Base-by-base conservation (phyloP, 2,329 filamentous ascomycete species). In the Fusarium coicis region DNA sequence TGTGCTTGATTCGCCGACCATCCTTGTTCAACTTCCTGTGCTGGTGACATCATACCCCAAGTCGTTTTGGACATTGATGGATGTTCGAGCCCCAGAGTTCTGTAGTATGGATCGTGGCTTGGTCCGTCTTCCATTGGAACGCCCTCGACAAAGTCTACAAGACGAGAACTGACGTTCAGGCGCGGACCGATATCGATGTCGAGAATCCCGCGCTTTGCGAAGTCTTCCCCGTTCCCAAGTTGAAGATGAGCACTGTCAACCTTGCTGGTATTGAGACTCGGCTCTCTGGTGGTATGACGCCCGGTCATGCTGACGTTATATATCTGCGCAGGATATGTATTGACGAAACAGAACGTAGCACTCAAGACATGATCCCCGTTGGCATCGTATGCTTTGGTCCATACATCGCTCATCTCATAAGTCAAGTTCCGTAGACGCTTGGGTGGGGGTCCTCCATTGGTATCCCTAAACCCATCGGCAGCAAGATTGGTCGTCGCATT, bases 271-370 rank as follows among this genome's bases (percentile, higher is more conserved):
- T 21, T 23, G 23, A 64, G 26, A 36, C 26, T 60, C 44, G 4
- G 63, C 7, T 52, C 47, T 12, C 11, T 44, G 8, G 50, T 4
- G 10, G 28, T 40, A 9, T 43, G 34, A 2, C 18, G 32, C 10
- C 67, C 64, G 5, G 49, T 30, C 43, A 70, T 70, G 6, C 63
- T 63, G 5, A 68, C 47, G 10, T 68, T 55, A 10, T 53, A 59
- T 8, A 52, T 52, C 18, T 43, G 39, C 3, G 34, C 32, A 34
- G 32, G 32, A 34, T 34, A 34, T 34, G 32, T 34, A 14, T 34
- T 34, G 32, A 34, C 32, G 32, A 34, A 34, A 15, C 32, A 34
- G 32, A 34, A 34, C 5, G 32, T 34, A 34, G 32, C 32, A 34
- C 32, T 34, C 14, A 34, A 15, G 32, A 34, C 12, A 34, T 34